Evolutionary conservation across 2,329 filamentous ascomycete species (phyloP), one percentile per base, ranked within the genome.

Genomic region (Penicillium sp.): DNA sequence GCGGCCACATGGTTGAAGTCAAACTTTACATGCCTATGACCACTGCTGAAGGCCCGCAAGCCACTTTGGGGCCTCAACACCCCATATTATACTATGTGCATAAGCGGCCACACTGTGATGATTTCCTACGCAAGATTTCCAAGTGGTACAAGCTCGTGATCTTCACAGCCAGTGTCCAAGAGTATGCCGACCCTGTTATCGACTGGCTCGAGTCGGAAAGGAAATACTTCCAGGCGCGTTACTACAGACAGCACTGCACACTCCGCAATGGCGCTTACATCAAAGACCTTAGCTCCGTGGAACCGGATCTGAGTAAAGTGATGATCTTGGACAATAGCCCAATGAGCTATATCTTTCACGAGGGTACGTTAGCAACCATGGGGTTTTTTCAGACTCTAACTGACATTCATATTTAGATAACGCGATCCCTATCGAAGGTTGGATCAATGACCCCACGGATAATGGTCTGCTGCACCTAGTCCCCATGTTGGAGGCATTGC

Each of bases 321-420:
- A 96, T 98, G 90, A 99, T 99, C 73, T 81, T 99, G 76, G 95
- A 99, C 79, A 99, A 99, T 73, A 97, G 92, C 75, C 95, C 95
- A 54, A 86, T 97, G 81, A 97, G 93, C 79, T 99, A 98, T 78
- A 91, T 97, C 78, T 98, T 98, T 78, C 93, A 98, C 73, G 92
- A 96, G 88, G 93, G 95, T 95, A 79, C 72, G 85, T 39, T 59
- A 50, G 45, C 14, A 47, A 44, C 42, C 55, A 27, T 54, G 50
- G 57, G 39, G 43, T 56, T 35, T 37, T 29, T 25, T n/a, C 3
- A 10, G 21, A 10, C 4, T 5, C 19, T 44, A 6, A 49, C 59
- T 61, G 49, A 64, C 48, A 53, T 59, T 45, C 10, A 35, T 21
- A 11, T 42, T 53, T 70, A 99, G 95, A 99, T 76, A 99, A 99